These are phyloP conservation scores for Davidsoniella neocaledoniae DNA, from an alignment of 2,329 filamentous ascomycete genomes.

Conservation along the genomic window DNA sequence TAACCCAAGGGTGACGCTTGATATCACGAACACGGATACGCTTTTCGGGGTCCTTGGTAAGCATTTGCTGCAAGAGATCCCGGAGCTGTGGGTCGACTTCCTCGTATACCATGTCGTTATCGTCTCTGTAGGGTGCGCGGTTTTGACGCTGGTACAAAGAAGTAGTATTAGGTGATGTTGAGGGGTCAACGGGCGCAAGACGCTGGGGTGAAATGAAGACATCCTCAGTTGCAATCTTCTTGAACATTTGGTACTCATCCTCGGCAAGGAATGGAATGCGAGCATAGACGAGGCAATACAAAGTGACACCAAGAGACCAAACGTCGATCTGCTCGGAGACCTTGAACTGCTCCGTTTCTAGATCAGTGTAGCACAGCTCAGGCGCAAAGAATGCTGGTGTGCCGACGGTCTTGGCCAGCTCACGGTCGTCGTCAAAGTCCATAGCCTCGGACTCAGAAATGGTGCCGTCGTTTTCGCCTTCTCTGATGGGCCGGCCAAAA, in stretches of 20 bases:
- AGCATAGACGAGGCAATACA: constrained; percentile 89
- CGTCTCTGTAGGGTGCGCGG: constrained; percentile 52
- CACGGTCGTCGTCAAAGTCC: constrained; percentile 81
- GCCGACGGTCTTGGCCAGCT: constrained; percentile 94
- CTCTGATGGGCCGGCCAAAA: constrained; percentile 71
- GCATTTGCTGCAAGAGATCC: constrained; percentile 62
- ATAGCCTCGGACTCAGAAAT: constrained; percentile 66
- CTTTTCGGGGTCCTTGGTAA: constrained; percentile 77
- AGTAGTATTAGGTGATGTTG: constrained; percentile 36
- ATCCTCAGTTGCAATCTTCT: constrained; percentile 80
- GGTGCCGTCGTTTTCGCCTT: constrained; percentile 61
- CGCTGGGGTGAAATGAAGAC: constrained; percentile 72
- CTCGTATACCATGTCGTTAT: constrained; percentile 70
- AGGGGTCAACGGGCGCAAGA: constrained; percentile 55
- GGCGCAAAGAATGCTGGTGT: constrained; percentile 96
- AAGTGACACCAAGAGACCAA: constrained; percentile 89
- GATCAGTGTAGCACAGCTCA: constrained; percentile 81
- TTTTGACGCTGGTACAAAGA: constrained; percentile 42
- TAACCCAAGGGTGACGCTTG: constrained; percentile 85
- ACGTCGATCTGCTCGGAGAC: constrained; percentile 91
- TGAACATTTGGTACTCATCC: constrained; percentile 83
- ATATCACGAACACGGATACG: constrained; percentile 83
- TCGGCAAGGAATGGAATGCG: constrained; percentile 86
- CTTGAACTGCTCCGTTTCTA: constrained; percentile 50
- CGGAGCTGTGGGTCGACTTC: constrained; percentile 63